Base-by-base conservation (phyloP, 331 rosid genomes). In the Dryas integrifolia region DNA sequence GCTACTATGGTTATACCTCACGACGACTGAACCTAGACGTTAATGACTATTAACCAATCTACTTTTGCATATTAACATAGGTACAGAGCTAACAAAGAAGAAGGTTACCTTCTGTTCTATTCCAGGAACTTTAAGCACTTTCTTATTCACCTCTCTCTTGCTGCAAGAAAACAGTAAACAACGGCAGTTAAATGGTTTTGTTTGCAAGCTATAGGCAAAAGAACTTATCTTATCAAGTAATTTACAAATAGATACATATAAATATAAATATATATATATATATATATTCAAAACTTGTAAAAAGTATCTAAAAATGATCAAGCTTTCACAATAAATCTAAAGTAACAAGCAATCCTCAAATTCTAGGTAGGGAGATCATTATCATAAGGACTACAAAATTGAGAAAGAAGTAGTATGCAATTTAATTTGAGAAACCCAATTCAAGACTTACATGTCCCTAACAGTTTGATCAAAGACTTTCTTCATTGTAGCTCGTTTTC, bases 101-200 rank as follows among this genome's bases (percentile, higher is more conserved):
- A 39, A 73, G 48, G 24, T 53, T 81, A 92, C 98, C 98, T 92
- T 92, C 85, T 92, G 98, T 76, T 92, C 98, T 79, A 88, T 81
- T 56, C 94, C 92, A 53, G 98, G 96, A 85, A 92, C 94, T 85
- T 92, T 92, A 60, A 92, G 86, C 53, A 92, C 98, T 56, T 89
- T 88, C 86, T 92, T 92, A 82, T 92, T 92, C 79, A 92, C 98
- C 84, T 81, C 98, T 88, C 98, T 82, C 84, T 90, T 92, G 24
- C 98, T 92, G 86, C 86, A 82, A 65, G 7, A 77, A 69, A 70
- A 55, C 63, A 70, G 24, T 2, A 56, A 76, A 43, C 48, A 48
- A 72, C 38, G 4, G 4, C 35, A 64, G 26, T 64, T 18, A 53
- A 41, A 39, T 40, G 3, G 12, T 6, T 69, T 52, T 0, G 21